phyloP scores from a whole-genome alignment of 1,284 basidiomycete genomes.

The Entoloma clypeatum region DNA sequence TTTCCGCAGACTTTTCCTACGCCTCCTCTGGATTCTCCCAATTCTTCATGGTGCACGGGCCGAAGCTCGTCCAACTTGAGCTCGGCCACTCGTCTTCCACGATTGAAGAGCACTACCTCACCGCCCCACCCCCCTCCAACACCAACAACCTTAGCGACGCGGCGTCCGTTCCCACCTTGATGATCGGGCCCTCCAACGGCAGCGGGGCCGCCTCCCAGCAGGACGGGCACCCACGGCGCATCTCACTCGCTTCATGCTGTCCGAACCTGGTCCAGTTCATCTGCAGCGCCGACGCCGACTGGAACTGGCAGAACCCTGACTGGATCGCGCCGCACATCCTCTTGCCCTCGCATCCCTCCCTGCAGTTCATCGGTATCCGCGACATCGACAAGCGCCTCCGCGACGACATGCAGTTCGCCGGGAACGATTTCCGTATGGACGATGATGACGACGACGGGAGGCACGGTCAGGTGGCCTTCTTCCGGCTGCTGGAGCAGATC shows the following conservation, averaged over 20 bases:
- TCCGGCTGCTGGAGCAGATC: conserved; percentile 62
- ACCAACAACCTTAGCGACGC: conserved; percentile 13
- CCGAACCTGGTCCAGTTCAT: conserved; percentile 66
- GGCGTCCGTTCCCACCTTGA: too few relatives aligned
- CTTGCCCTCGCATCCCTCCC: conserved; percentile 54
- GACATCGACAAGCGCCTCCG: conserved; percentile 61
- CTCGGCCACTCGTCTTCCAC: conserved; percentile 65
- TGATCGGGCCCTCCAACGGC: too few relatives aligned
- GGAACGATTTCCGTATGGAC: conserved; percentile 1
- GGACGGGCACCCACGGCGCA: conserved; percentile 17
- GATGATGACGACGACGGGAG: conserved; percentile 23
- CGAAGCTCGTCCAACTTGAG: conserved; percentile 58
- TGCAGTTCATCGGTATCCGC: conserved; percentile 67
- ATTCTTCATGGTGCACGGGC: conserved; percentile 65
- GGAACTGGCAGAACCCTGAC: conserved; percentile 74
- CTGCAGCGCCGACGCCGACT: conserved; percentile 69
- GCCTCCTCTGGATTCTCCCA: conserved; percentile 55
- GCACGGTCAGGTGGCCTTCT: conserved; percentile 47
- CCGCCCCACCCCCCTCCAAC: conserved; percentile 35
- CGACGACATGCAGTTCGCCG: conserved; percentile 27
- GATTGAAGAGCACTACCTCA: conserved; percentile 61
- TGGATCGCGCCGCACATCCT: conserved; percentile 77
- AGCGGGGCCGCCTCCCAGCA: too few relatives aligned
- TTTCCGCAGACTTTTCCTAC: conserved; percentile 66
- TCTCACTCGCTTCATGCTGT: conserved; percentile 58